These are phyloP conservation scores for Pichia deserticola DNA, from an alignment of 805 yeast species.

Conservation along the genomic window DNA sequence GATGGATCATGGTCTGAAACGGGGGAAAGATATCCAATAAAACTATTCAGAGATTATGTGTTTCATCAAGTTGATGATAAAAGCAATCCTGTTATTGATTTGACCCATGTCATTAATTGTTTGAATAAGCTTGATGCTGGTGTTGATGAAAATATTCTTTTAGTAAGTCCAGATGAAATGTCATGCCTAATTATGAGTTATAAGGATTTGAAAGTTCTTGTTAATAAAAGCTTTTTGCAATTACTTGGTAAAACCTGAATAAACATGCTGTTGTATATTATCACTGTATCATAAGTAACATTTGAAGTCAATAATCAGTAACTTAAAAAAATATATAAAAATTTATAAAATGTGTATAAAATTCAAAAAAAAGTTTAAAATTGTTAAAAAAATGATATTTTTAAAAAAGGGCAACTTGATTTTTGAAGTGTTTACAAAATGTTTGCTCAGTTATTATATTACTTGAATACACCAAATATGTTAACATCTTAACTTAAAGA, in stretches of 20 bases:
- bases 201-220: slow-evolving; percentile 67
- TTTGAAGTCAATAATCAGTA: background rate
- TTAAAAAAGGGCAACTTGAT: no score
- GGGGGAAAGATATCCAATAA: slow-evolving; percentile 66
- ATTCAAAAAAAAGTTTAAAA: background rate
- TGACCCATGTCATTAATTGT: slow-evolving; percentile 70
- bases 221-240: slow-evolving; percentile 61
- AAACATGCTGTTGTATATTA: slow-evolving; percentile 3
- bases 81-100: slow-evolving; percentile 73
- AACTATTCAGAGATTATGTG: slow-evolving; percentile 73
- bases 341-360: background rate
- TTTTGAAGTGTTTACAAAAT: no score
- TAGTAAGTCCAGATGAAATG: slow-evolving; percentile 80
- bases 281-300: background rate
- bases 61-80: slow-evolving; percentile 76
- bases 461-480: no score
- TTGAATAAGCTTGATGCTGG: slow-evolving; percentile 92
- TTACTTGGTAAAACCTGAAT: slow-evolving; percentile 18
- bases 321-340: slow-evolving; percentile 7
- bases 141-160: slow-evolving; percentile 68
- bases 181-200: slow-evolving; percentile 79
- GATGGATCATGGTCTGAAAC: slow-evolving; percentile 62
- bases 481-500: no score
- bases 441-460: no score
- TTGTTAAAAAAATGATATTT: background rate